Percentiles rank a stretch among this genome's conserved stretches.
Conservation (phyloP, 108 stramenopile species). For the Conticribra guillardii region DNA sequence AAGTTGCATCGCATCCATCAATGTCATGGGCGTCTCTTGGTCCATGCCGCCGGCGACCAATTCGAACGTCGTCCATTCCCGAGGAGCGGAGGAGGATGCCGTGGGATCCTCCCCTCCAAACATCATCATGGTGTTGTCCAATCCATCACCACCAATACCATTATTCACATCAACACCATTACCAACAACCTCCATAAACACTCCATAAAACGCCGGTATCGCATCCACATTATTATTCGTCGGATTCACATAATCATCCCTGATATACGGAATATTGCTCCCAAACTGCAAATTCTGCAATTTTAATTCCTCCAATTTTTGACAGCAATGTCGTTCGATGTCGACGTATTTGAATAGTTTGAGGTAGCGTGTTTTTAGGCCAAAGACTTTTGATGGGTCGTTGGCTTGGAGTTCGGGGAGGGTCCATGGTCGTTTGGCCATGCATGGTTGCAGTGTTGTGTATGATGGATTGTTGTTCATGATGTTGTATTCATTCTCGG, state of each 20-base stretch:
- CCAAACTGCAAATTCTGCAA: constrained; percentile 12
- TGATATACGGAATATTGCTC: background rate
- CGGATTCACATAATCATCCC: background rate
- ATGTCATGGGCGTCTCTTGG: constrained; percentile 41
- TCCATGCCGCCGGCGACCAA: constrained; percentile 12
- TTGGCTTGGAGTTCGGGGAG: constrained; percentile 53
- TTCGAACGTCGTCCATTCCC: background rate
- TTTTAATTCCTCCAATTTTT: constrained; percentile 52
- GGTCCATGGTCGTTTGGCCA: constrained; percentile 81
- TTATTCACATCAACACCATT: background rate
- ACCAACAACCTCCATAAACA: background rate
- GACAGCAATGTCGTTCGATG: constrained; percentile 72
- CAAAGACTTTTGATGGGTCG: constrained; percentile 25
- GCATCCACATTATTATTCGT: background rate
- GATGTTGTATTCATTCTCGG: constrained; percentile 3
- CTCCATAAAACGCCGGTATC: background rate
- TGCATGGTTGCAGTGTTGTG: constrained; percentile 26
- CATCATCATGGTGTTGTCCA: no score
- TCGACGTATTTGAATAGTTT: constrained; percentile 66
- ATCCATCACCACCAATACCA: background rate
- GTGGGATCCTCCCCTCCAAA: constrained; percentile 20
- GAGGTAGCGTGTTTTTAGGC: constrained; percentile 28
- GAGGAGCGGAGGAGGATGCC: background rate
- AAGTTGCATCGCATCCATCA: constrained; percentile 36
- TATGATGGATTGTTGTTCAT: background rate